A percentile compares a stretch with the other conserved stretches of the same genome.
Evolutionary conservation across 495 filamentous ascomycete species (phyloP).

Genomic region (Daldinia bambusicola): DNA sequence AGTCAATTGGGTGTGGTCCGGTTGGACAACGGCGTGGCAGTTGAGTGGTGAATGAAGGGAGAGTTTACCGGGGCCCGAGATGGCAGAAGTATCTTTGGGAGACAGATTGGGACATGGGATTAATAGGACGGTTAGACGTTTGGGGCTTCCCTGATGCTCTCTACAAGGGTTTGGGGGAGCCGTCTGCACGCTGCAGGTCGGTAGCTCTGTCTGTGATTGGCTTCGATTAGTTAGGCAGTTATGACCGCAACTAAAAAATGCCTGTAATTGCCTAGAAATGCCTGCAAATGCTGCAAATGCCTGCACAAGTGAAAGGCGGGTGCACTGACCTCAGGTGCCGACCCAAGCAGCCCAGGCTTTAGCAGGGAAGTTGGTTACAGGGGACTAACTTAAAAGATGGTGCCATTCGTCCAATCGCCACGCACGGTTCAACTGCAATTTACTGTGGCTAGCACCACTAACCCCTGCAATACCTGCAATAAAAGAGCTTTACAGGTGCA

Average conservation of each 20-base stretch:
- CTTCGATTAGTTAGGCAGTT: slow-evolving; percentile 12
- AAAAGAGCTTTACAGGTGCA: slow-evolving; percentile 24
- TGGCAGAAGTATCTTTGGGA: slow-evolving; percentile 37
- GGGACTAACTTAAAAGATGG: slow-evolving; percentile 15
- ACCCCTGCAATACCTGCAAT: slow-evolving; percentile 26
- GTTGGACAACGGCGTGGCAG: slow-evolving; percentile 41
- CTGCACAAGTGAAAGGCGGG: slow-evolving; percentile 25
- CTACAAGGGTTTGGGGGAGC: slow-evolving; percentile 1
- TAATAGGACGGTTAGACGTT: not conserved
- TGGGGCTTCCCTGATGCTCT: slow-evolving; percentile 4
- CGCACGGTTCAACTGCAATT: slow-evolving; percentile 44
- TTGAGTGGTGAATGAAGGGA: slow-evolving; percentile 39
- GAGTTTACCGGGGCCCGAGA: slow-evolving; percentile 37
- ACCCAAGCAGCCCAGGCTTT: slow-evolving; percentile 20
- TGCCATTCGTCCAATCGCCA: slow-evolving; percentile 36
- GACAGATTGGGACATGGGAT: slow-evolving; percentile 6
- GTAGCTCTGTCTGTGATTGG: slow-evolving; percentile 5
- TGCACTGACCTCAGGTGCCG: slow-evolving; percentile 35
- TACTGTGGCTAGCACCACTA: slow-evolving; percentile 30
- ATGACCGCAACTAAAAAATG: slow-evolving; percentile 19
- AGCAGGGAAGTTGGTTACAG: slow-evolving; percentile 34
- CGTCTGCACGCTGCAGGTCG: slow-evolving; percentile 1
- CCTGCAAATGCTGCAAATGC: not conserved
- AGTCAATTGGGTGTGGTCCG: slow-evolving; percentile 44
- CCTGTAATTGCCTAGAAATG: slow-evolving; percentile 11